These are phyloP conservation scores for Saxophila tyrrhenica DNA, from an alignment of 495 filamentous ascomycete species.

Conservation along the genomic window DNA sequence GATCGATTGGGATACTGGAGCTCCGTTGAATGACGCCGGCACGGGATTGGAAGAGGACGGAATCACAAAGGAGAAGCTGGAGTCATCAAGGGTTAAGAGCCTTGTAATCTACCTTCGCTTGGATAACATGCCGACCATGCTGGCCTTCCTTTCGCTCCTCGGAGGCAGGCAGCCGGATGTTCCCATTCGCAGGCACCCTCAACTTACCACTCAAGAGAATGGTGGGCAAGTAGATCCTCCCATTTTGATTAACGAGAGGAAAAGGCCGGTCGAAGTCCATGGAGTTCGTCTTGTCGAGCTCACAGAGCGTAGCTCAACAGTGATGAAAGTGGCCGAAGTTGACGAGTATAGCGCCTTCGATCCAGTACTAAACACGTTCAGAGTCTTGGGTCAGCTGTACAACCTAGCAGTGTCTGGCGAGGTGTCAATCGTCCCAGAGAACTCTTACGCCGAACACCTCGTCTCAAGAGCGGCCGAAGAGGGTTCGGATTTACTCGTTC, in stretches of 20 bases:
- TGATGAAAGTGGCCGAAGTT: slow-evolving; percentile 83
- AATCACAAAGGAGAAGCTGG: slow-evolving; percentile 29
- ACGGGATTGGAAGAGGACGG: slow-evolving; percentile 29
- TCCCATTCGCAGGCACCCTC: slow-evolving; percentile 18
- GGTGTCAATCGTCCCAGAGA: slow-evolving; percentile 63
- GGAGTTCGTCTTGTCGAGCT: slow-evolving; percentile 79
- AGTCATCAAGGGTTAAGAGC: slow-evolving; percentile 32
- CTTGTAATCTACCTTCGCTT: slow-evolving; percentile 66
- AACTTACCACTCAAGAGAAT: slow-evolving; percentile 9
- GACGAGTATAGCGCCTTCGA: slow-evolving; percentile 69
- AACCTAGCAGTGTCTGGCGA: slow-evolving; percentile 74
- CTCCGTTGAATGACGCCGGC: slow-evolving; percentile 34
- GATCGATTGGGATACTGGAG: slow-evolving; percentile 80
- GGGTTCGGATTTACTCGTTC: slow-evolving; percentile 66
- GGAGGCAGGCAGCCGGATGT: slow-evolving; percentile 33
- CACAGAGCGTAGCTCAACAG: slow-evolving; percentile 83
- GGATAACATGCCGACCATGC: slow-evolving; percentile 76
- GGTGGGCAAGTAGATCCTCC: background rate
- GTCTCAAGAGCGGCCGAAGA: slow-evolving; percentile 53
- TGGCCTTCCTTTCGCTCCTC: slow-evolving; percentile 73
- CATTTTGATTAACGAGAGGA: slow-evolving; percentile 14
- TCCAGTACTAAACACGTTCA: slow-evolving; percentile 85
- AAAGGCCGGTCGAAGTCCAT: slow-evolving; percentile 62
- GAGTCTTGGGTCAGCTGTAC: slow-evolving; percentile 74
- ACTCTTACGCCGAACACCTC: slow-evolving; percentile 67